A percentile compares a stretch with the other conserved stretches of the same genome.
These are phyloP conservation scores for Rhododendron molle DNA, from an alignment of 148 eudicot genomes.

Conservation along the genomic window DNA sequence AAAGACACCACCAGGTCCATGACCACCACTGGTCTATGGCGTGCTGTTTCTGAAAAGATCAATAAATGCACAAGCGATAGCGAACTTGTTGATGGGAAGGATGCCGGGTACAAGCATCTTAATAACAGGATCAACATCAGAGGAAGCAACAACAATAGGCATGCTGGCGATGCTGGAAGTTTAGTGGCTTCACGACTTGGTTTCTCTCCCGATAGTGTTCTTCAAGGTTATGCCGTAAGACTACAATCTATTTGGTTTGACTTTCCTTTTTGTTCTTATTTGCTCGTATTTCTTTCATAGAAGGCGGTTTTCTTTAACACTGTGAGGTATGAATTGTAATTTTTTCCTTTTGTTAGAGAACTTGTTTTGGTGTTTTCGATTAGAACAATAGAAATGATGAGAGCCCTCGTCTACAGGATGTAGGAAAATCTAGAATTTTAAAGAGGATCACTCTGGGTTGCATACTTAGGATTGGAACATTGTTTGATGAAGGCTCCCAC, in stretches of 20 bases:
- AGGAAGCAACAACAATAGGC: slow-evolving; percentile 1
- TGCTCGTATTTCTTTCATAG: background rate
- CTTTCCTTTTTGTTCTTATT: background rate
- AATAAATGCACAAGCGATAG: background rate
- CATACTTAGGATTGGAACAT: background rate
- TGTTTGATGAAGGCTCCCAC: background rate
- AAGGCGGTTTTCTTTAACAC: background rate
- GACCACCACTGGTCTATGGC: background rate
- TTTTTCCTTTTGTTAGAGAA: background rate
- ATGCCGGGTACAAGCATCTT: background rate
- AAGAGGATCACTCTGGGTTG: background rate
- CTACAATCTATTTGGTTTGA: background rate
- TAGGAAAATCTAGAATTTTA: background rate
- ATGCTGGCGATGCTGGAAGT: slow-evolving; percentile 1
- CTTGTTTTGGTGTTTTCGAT: background rate
- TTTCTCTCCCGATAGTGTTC: slow-evolving; percentile 42
- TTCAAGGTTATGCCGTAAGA: slow-evolving; percentile 28
- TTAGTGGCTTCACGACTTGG: slow-evolving; percentile 24
- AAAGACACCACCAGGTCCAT: background rate
- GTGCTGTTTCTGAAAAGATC: background rate
- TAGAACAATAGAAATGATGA: background rate
- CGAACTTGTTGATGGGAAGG: background rate
- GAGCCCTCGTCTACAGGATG: background rate
- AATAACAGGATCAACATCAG: slow-evolving; percentile 6
- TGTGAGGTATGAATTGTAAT: background rate